phyloP scores from a whole-genome alignment of 768 basidiomycete species.

The Hericium rajendrae region DNA sequence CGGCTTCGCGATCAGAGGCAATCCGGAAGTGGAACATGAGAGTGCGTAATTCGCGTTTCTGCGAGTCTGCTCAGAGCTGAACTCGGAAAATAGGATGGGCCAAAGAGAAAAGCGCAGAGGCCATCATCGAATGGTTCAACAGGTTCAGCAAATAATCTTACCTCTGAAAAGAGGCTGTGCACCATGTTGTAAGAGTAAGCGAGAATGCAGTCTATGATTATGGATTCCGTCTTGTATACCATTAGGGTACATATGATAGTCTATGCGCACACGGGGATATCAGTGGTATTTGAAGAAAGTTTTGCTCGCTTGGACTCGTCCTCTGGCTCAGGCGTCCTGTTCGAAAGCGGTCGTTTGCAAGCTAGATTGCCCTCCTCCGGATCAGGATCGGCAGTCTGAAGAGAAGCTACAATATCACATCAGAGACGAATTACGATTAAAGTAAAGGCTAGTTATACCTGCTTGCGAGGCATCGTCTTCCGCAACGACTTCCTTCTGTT shows the following conservation, averaged over 20 bases:
- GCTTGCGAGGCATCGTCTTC: background rate
- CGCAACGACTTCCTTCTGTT: background rate
- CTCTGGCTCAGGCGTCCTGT: background rate
- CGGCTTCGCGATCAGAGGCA: constrained; percentile 26
- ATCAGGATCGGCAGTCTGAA: background rate
- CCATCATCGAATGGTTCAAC: constrained; percentile 14
- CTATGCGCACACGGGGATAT: background rate
- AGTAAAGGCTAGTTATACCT: background rate
- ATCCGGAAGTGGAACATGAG: constrained; percentile 13
- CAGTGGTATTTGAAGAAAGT: background rate
- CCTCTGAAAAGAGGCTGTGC: too few relatives aligned
- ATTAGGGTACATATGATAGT: background rate
- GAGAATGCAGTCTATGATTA: too few relatives aligned
- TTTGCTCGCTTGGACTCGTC: background rate
- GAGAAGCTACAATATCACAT: background rate
- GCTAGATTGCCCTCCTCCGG: background rate
- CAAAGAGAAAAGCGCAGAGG: constrained; percentile 11
- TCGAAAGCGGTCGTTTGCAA: background rate
- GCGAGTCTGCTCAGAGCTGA: background rate
- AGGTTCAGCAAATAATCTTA: background rate
- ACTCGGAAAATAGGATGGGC: constrained; percentile 7
- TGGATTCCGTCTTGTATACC: background rate
- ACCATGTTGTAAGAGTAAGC: too few relatives aligned
- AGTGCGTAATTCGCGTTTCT: constrained; percentile 1
- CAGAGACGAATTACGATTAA: background rate